Conservation (phyloP, 768 basidiomycete genomes). For the Cystofilobasidium macerans region DNA sequence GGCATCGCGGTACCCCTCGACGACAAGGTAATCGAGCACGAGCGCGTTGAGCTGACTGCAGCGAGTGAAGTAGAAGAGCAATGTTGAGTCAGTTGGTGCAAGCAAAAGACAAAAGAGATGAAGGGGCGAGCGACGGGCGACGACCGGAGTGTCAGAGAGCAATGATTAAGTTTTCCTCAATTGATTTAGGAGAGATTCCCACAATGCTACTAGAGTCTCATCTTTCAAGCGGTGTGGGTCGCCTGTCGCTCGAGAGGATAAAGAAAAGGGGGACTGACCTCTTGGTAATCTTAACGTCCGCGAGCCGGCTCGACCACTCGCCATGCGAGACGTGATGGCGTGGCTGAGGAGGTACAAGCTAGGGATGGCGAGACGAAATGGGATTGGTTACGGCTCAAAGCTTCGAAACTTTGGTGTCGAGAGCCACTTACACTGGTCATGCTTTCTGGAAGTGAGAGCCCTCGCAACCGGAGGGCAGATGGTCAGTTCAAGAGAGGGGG, state of each 20-base stretch:
- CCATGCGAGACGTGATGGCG: slow-evolving; percentile 5
- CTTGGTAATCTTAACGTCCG: slow-evolving; percentile 17
- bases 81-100: slow-evolving; percentile 23
- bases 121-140: neutral
- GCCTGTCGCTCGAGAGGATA: neutral
- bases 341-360: no score
- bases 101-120: slow-evolving; percentile 1
- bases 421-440: no score
- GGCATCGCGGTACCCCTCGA: slow-evolving; percentile 92
- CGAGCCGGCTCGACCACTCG: slow-evolving; percentile 14
- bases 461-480: no score
- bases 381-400: no score
- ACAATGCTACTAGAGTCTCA: slow-evolving; percentile 62
- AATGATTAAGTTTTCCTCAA: slow-evolving; percentile 68
- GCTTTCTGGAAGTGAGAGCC: no score
- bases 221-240: slow-evolving; percentile 28
- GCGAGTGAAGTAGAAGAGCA: neutral
- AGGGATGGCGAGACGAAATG: no score
- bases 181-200: slow-evolving; percentile 97
- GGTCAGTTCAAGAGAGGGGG: no score
- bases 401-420: no score
- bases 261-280: neutral
- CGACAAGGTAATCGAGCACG: slow-evolving; percentile 94
- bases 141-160: slow-evolving; percentile 42
- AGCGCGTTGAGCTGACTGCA: slow-evolving; percentile 89